Base-by-base conservation (phyloP, 1,284 basidiomycete genomes). In the Papiliotrema terrestris region DNA sequence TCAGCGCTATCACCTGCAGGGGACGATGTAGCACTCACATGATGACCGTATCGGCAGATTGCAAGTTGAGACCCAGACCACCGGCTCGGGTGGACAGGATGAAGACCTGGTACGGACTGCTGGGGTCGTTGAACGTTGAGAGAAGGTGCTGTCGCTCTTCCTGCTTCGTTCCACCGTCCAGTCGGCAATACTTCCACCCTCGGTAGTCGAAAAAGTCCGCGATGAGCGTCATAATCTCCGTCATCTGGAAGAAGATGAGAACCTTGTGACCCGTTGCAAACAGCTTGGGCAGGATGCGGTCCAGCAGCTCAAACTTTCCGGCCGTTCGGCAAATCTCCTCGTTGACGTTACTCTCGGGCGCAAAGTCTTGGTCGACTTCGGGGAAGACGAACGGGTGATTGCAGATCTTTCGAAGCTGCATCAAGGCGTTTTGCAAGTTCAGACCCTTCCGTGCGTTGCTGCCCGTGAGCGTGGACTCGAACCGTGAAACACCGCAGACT, bases 201-300 rank as follows among this genome's bases (percentile, higher is more conserved):
- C 89, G 86, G 81, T 88, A 89, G 71, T 90, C 89, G 73, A 98
- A 80, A 74, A 97, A 99, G 74, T 98, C 96, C 72, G 96, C 93
- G 84, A 98, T 95, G 74, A 98, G 97, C 66, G 97, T 93, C 95
- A 98, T 98, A 73, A 98, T 93, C 68, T 93, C 86, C 8, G 95
- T 98, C 95, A 98, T 98, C 78, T 98, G 95, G 87, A 98, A 98
- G 85, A 98, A 98, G 73, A 98, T 97, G 59, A 98, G 85, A 36
- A 73, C 73, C 72, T 94, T 86, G 80, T 98, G 95, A 25, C 87
- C 89, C 6, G 90, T 92, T 3, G 83, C 80, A 69, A 97, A 97
- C 67, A 98, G 87, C 77, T 98, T 98, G 52, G 95, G 95, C 37
- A 99, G 81, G 62, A 98, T 86, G 39, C 94, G 86, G 67, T 88